Percentiles rank a stretch among this genome's conserved stretches.
These are phyloP conservation scores for Pseudonitzschia delicatissima DNA, from an alignment of 108 stramenopile species.

Conservation along the genomic window DNA sequence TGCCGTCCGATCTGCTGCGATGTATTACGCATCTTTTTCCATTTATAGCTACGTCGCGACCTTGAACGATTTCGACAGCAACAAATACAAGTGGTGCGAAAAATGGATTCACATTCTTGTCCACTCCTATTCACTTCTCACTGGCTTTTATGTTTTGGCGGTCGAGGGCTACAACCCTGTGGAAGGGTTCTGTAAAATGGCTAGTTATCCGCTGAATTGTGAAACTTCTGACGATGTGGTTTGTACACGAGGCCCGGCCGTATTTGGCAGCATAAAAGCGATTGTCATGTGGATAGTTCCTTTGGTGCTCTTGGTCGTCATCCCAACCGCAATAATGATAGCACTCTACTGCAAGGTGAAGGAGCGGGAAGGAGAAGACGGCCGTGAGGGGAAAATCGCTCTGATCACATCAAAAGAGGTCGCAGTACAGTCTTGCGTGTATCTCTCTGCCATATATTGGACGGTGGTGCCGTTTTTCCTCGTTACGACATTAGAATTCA, in stretches of 20 bases:
- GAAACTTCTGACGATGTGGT: background rate
- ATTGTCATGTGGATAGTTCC: background rate
- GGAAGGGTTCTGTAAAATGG: background rate
- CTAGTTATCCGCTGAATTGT: background rate
- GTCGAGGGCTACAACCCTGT: background rate
- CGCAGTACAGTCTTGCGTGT: background rate
- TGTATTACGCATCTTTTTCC: slow-evolving; percentile 7
- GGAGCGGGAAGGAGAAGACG: background rate
- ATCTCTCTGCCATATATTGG: background rate
- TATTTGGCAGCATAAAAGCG: background rate
- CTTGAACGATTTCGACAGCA: background rate
- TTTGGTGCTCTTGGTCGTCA: background rate
- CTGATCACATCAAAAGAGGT: background rate
- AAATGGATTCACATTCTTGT: slow-evolving; percentile 13
- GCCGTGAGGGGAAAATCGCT: background rate
- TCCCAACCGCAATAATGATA: background rate
- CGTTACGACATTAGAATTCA: background rate
- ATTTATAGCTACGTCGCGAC: background rate
- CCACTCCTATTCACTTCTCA: background rate
- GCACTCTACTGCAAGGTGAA: background rate
- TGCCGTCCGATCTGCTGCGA: background rate
- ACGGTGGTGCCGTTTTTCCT: background rate
- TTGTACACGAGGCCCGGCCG: background rate
- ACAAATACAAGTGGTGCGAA: slow-evolving; percentile 9
- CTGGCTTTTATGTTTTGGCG: background rate